Percentiles rank a stretch among this genome's conserved stretches.
phyloP scores from a whole-genome alignment of 345 rosid species.

The Acer saccharum region DNA sequence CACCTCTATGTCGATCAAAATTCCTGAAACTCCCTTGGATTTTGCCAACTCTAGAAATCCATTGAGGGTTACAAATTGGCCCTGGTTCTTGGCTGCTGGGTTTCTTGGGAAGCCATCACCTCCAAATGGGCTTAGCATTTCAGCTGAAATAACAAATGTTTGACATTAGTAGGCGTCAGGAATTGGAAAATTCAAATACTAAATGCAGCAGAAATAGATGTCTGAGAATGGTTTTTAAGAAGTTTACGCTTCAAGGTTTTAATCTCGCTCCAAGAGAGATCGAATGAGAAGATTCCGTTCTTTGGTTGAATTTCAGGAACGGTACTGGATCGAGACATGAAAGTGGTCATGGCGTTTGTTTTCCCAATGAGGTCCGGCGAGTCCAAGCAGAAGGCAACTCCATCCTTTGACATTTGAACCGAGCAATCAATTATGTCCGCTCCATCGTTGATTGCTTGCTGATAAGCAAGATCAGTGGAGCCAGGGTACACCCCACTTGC shows the following conservation, averaged over 20 bases:
- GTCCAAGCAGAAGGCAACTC: constrained; percentile 73
- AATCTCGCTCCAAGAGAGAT: constrained; percentile 85
- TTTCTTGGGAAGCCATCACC: constrained; percentile 43
- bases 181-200: neutral
- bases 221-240: neutral
- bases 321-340: constrained; percentile 51
- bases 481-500: constrained; percentile 88
- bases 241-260: constrained; percentile 71
- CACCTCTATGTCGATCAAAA: constrained; percentile 76
- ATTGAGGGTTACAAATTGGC: constrained; percentile 58
- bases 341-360: constrained; percentile 60
- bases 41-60: constrained; percentile 79
- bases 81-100: constrained; percentile 65
- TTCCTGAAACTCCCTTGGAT: constrained; percentile 67
- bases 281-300: constrained; percentile 81
- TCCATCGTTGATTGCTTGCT: constrained; percentile 76
- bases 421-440: constrained; percentile 80
- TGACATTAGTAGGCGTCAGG: neutral
- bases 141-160: constrained; percentile 55
- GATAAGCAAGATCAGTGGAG: constrained; percentile 80
- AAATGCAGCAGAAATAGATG: neutral
- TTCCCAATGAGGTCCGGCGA: constrained; percentile 57
- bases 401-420: constrained; percentile 87
- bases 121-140: constrained; percentile 58
- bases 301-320: constrained; percentile 66